A percentile compares a stretch with the other conserved stretches of the same genome.
phyloP scores from a whole-genome alignment of 129 eudicot genomes.

The Escallonia herrerae region DNA sequence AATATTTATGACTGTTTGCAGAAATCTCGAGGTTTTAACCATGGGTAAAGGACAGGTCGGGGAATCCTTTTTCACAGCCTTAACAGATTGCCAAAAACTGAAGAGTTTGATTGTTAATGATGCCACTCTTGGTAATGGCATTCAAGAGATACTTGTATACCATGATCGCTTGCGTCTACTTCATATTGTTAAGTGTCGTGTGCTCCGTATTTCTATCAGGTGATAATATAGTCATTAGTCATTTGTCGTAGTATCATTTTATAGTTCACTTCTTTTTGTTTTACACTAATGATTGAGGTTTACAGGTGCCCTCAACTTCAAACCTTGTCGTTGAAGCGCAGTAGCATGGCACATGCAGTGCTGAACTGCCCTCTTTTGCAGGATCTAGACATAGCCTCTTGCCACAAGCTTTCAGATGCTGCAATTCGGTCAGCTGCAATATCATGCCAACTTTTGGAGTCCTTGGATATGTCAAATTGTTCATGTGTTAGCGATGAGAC shows the following conservation, averaged over 20 bases:
- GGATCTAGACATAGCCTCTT: constrained; percentile 87
- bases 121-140: constrained; percentile 85
- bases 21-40: constrained; percentile 74
- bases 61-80: constrained; percentile 69
- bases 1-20: constrained; percentile 26
- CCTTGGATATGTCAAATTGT: constrained; percentile 91
- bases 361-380: constrained; percentile 82
- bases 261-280: neutral
- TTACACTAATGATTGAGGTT: constrained; percentile 14
- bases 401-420: constrained; percentile 98
- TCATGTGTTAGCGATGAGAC: constrained; percentile 91
- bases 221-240: constrained; percentile 20
- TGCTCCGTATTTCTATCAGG: constrained; percentile 88
- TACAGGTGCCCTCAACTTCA: constrained; percentile 91
- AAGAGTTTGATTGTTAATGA: constrained; percentile 64
- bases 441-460: constrained; percentile 80
- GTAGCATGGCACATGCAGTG: constrained; percentile 90
- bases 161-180: constrained; percentile 75
- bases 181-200: constrained; percentile 81
- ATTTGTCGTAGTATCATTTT: neutral
- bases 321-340: constrained; percentile 84
- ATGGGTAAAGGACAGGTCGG: constrained; percentile 88
- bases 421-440: constrained; percentile 86
- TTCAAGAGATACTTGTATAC: constrained; percentile 68
- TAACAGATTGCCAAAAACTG: constrained; percentile 71